phyloP scores from a whole-genome alignment of 352 stramenopile genomes.

The Pythium insidiosum region DNA sequence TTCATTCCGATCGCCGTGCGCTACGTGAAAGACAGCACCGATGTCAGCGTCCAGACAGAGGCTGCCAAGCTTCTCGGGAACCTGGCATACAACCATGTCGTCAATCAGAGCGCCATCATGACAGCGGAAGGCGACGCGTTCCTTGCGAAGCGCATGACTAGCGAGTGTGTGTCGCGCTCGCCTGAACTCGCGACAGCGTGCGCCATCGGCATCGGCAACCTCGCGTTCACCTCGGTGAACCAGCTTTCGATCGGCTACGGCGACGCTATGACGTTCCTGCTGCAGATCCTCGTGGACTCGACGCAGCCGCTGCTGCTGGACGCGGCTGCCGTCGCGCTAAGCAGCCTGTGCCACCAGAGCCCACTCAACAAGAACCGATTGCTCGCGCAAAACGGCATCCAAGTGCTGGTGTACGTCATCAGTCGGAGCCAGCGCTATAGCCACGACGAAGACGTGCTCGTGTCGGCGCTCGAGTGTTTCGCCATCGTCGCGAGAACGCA shows the following conservation, averaged over 20 bases:
- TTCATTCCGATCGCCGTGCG: slow-evolving; percentile 35
- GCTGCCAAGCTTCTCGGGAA: slow-evolving; percentile 64
- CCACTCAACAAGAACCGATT: slow-evolving; percentile 61
- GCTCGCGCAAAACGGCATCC: slow-evolving; percentile 52
- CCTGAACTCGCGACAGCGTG: slow-evolving; percentile 31
- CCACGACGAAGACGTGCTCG: slow-evolving; percentile 24
- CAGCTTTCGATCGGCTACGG: slow-evolving; percentile 73
- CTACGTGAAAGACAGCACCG: slow-evolving; percentile 36
- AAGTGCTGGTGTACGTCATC: slow-evolving; percentile 60
- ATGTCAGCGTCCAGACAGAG: slow-evolving; percentile 30
- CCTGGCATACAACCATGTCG: slow-evolving; percentile 51
- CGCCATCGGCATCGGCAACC: slow-evolving; percentile 49
- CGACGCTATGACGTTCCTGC: slow-evolving; percentile 43
- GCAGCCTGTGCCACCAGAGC: slow-evolving; percentile 51
- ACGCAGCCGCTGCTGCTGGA: slow-evolving; percentile 33
- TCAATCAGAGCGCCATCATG: slow-evolving; percentile 65
- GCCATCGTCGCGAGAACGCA: slow-evolving; percentile 35
- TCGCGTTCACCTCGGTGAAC: slow-evolving; percentile 59
- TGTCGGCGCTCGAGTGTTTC: slow-evolving; percentile 43
- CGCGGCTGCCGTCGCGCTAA: slow-evolving; percentile 31
- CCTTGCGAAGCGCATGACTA: slow-evolving; percentile 20
- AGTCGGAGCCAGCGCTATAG: slow-evolving; percentile 24
- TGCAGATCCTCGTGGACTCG: slow-evolving; percentile 57
- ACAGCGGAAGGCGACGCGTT: slow-evolving; percentile 43
- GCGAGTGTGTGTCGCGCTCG: slow-evolving; percentile 23